Evolutionary conservation across 345 rosid genomes (phyloP).

Genomic region (Pistacia integerrima): DNA sequence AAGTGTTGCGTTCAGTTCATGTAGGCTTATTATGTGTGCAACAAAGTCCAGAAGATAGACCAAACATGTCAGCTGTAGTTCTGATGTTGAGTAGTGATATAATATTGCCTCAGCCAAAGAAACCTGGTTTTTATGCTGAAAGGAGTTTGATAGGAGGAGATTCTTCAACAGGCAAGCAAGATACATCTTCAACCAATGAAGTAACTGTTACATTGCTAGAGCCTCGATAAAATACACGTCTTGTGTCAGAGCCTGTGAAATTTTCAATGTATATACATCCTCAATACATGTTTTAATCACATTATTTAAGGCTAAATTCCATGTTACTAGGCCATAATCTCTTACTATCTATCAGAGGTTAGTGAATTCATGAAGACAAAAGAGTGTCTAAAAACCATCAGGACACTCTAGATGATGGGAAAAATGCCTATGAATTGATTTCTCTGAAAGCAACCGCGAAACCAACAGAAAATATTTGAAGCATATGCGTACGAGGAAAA

Average conservation of each 20-base stretch:
- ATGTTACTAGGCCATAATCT: neutral
- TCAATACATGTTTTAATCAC: neutral
- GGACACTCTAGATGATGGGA: too few species aligned
- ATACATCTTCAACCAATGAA: constrained; percentile 6
- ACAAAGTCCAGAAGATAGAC: constrained; percentile 22
- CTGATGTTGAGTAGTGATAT: constrained; percentile 17
- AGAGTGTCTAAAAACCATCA: neutral
- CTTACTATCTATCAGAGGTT: neutral
- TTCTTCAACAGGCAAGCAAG: constrained; percentile 6
- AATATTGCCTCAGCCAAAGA: constrained; percentile 18
- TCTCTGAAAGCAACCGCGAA: neutral
- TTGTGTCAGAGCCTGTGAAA: neutral
- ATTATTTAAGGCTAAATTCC: too few species aligned
- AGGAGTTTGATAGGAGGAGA: constrained; percentile 11
- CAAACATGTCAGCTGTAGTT: constrained; percentile 22
- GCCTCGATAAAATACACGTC: neutral
- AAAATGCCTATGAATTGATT: neutral
- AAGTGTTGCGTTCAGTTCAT: constrained; percentile 16
- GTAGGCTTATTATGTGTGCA: constrained; percentile 28
- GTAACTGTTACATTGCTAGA: neutral
- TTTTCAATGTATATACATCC: neutral
- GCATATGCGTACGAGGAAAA: neutral
- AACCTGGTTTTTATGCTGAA: constrained; percentile 27
- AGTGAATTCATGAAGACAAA: neutral
- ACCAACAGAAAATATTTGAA: neutral